Percentiles rank a stretch among this genome's conserved stretches.
phyloP scores from a whole-genome alignment of 2,329 filamentous ascomycete species.

The Juglanconis sp. region DNA sequence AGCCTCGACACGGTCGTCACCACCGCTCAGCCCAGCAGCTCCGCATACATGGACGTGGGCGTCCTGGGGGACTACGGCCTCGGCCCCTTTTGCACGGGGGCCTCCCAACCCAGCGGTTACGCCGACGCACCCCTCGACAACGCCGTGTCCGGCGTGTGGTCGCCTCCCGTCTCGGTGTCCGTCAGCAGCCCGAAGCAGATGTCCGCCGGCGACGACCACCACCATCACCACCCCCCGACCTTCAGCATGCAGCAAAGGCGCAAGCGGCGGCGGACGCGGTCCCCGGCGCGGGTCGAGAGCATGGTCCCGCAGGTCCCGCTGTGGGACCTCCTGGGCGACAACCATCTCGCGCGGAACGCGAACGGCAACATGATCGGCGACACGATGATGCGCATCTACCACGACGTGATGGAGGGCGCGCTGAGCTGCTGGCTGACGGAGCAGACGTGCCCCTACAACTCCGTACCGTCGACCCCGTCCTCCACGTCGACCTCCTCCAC shows the following conservation, averaged over 20 bases:
- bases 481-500: not conserved
- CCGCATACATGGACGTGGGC: constrained; percentile 1
- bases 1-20: not conserved
- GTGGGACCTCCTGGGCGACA: constrained; percentile 1
- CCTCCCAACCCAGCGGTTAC: not conserved
- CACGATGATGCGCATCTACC: constrained; percentile 46
- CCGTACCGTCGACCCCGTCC: constrained; percentile 1
- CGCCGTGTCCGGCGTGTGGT: constrained; percentile 1
- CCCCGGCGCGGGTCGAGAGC: not conserved
- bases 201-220: not conserved
- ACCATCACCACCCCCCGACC: too few relatives aligned
- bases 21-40: not conserved
- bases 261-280: constrained; percentile 11
- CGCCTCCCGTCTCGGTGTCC: not conserved
- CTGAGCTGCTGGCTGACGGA: constrained; percentile 54
- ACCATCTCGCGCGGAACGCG: constrained; percentile 24
- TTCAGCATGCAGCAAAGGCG: not conserved
- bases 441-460: constrained; percentile 48
- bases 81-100: not conserved
- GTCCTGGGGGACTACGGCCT: constrained; percentile 6
- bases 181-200: not conserved
- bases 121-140: not conserved
- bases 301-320: not conserved
- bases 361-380: constrained; percentile 38
- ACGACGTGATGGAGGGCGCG: constrained; percentile 51